These are phyloP conservation scores for Brasilioporus rufonigricans DNA, from an alignment of 768 basidiomycete genomes.

Conservation along the genomic window DNA sequence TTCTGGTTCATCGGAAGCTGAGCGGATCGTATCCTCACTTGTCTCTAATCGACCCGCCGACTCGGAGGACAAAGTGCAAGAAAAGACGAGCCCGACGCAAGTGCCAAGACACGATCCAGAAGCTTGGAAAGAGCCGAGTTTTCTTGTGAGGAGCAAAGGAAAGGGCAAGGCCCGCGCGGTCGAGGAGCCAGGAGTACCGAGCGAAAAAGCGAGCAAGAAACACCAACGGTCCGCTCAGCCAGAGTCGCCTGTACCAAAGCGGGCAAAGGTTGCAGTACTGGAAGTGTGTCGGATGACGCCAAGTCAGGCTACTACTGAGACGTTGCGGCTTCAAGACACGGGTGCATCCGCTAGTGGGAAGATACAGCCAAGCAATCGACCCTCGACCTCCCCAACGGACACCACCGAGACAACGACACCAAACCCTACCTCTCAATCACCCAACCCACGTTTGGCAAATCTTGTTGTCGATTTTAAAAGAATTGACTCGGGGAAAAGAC, in stretches of 20 bases:
- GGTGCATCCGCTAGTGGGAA: neutral
- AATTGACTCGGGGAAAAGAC: conserved; percentile 4
- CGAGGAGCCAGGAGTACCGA: conserved; percentile 2
- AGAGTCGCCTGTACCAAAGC: conserved; percentile 15
- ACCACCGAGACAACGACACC: neutral
- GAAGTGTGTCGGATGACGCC: neutral
- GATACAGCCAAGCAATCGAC: neutral
- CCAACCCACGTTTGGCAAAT: conserved; percentile 22
- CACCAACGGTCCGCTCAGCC: conserved; percentile 8
- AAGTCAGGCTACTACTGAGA: neutral
- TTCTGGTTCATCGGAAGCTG: conserved; percentile 13
- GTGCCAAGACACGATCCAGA: conserved; percentile 23
- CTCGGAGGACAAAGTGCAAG: neutral
- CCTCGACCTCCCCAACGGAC: neutral
- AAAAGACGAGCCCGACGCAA: neutral
- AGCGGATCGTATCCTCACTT: neutral
- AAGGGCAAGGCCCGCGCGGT: conserved; percentile 18
- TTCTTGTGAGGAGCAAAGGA: conserved; percentile 22
- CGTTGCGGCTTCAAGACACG: neutral
- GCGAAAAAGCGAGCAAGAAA: conserved; percentile 9
- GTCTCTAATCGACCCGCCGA: neutral
- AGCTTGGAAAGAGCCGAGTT: conserved; percentile 34
- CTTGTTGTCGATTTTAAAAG: conserved; percentile 16
- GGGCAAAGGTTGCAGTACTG: conserved; percentile 1
- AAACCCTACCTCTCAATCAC: neutral